These are phyloP conservation scores for Botrytis fabae DNA, from an alignment of 2,329 filamentous ascomycete species.

Conservation along the genomic window DNA sequence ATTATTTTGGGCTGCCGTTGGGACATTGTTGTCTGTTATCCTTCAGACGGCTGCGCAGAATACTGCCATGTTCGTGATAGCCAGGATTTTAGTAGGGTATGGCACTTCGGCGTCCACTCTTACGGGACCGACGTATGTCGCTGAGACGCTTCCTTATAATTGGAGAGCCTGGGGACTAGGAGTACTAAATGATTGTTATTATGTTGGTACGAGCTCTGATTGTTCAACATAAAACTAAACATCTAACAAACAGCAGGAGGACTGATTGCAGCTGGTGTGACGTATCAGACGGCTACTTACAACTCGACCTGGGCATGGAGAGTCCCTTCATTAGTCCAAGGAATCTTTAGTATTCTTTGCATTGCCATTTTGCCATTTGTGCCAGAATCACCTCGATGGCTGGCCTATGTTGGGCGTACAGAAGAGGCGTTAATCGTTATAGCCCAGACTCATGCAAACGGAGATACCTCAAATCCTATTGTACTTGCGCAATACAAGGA, in stretches of 20 bases:
- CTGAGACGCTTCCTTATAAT: slow-evolving; percentile 49
- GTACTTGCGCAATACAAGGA: slow-evolving; percentile 47
- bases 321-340: slow-evolving; percentile 38
- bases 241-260: slow-evolving; percentile 33
- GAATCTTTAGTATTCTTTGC: slow-evolving; percentile 35
- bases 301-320: slow-evolving; percentile 43
- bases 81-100: slow-evolving; percentile 32
- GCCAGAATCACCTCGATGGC: slow-evolving; percentile 59
- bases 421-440: slow-evolving; percentile 50
- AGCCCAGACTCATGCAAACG: slow-evolving; percentile 55
- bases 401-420: slow-evolving; percentile 50
- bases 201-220: slow-evolving; percentile 19
- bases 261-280: slow-evolving; percentile 42
- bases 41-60: slow-evolving; percentile 34
- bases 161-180: slow-evolving; percentile 48
- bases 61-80: slow-evolving; percentile 34
- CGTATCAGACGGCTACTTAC: slow-evolving; percentile 42
- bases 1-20: slow-evolving; percentile 28
- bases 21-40: slow-evolving; percentile 29
- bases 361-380: slow-evolving; percentile 35
- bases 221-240: neutral
- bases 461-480: slow-evolving; percentile 48
- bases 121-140: slow-evolving; percentile 50
- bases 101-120: slow-evolving; percentile 36
- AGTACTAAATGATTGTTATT: slow-evolving; percentile 44